A percentile compares a stretch with the other conserved stretches of the same genome.
phyloP scores from a whole-genome alignment of 1,284 basidiomycete species.

The Bjerkandera adusta region DNA sequence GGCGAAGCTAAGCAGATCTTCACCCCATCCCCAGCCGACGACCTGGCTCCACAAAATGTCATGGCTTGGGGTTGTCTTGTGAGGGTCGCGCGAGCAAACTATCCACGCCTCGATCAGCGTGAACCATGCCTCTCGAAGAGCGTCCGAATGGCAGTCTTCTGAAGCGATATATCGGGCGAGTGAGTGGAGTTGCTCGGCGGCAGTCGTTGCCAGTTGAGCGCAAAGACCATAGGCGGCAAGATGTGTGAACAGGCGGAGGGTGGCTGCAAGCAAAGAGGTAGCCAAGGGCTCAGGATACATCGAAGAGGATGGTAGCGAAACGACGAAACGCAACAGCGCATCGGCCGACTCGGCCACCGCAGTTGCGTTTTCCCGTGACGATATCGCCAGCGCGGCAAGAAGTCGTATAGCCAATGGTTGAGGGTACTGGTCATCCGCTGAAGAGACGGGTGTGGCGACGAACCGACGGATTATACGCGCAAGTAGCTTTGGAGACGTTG shows the following conservation, averaged over 20 bases:
- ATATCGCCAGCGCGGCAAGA: conserved; percentile 56
- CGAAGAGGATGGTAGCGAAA: conserved; percentile 54
- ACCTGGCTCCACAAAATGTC: conserved; percentile 91
- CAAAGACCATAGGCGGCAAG: conserved; percentile 82
- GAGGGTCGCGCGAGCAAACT: conserved; percentile 84
- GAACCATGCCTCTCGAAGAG: conserved; percentile 47
- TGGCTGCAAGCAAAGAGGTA: conserved; percentile 49
- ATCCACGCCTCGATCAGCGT: conserved; percentile 71
- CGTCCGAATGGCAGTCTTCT: conserved; percentile 32
- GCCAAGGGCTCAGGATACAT: conserved; percentile 43
- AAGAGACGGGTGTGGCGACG: conserved; percentile 49
- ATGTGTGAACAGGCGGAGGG: conserved; percentile 63
- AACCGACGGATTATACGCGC: conserved; percentile 52
- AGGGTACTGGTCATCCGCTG: conserved; percentile 35
- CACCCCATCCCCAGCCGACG: conserved; percentile 70
- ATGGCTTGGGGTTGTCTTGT: conserved; percentile 82
- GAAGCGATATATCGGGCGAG: conserved; percentile 46
- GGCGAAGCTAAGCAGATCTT: conserved; percentile 48
- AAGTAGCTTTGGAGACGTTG: conserved; percentile 52
- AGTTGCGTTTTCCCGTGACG: conserved; percentile 68
- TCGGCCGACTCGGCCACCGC: conserved; percentile 56
- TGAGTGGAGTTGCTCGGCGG: conserved; percentile 49
- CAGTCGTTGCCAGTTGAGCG: conserved; percentile 61
- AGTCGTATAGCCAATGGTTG: conserved; percentile 57
- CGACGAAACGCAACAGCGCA: conserved; percentile 75